Percentiles rank a stretch among this genome's conserved stretches.
Conservation (phyloP, 441 rosid genomes). For the Erodium texanum region DNA sequence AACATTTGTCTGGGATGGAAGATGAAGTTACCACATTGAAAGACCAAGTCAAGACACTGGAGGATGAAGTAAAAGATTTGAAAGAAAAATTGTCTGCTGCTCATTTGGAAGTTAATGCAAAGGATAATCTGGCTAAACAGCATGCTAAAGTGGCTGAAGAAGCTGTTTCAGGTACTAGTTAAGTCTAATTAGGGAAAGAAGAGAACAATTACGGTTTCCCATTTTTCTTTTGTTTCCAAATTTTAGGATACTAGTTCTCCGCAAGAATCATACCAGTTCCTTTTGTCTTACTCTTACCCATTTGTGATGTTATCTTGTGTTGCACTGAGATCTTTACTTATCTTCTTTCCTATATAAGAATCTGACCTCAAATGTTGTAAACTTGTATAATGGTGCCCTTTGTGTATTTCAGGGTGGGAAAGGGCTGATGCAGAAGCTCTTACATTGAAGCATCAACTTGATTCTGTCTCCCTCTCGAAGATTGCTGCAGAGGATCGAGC, state of each 20-base stretch:
- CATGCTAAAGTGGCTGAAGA: constrained; percentile 93
- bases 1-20: not conserved
- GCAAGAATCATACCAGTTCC: not conserved
- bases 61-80: constrained; percentile 33
- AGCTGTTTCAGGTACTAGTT: constrained; percentile 76
- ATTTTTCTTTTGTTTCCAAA: not conserved
- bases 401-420: constrained; percentile 65
- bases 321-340: not conserved
- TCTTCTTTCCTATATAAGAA: not conserved
- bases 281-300: not conserved
- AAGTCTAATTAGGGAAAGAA: not conserved
- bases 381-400: not conserved
- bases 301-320: not conserved
- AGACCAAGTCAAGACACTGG: constrained; percentile 1
- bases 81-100: constrained; percentile 80
- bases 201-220: not conserved
- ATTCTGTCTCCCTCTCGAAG: constrained; percentile 30
- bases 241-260: not conserved
- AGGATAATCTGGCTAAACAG: constrained; percentile 85
- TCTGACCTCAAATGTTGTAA: not conserved
- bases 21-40: not conserved
- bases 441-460: constrained; percentile 62
- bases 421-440: constrained; percentile 73
- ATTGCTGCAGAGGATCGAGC: constrained; percentile 45
- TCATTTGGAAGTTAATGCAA: constrained; percentile 69